Conservation (phyloP, 345 rosid genomes). For the Sonneratia caseolaris region DNA sequence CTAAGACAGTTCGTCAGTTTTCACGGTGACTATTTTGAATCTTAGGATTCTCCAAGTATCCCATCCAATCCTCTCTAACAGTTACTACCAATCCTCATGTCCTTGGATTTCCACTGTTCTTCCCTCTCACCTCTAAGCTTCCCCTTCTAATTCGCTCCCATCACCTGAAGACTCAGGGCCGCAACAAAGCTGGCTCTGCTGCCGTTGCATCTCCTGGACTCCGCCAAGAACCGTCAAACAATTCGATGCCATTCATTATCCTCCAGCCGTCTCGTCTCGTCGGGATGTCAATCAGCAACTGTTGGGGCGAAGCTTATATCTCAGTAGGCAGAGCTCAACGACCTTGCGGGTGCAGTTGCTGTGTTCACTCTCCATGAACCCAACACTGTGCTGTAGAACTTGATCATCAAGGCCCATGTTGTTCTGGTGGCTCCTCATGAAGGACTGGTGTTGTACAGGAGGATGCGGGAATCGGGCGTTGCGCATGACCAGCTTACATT, state of each 20-base stretch:
- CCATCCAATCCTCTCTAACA: background rate
- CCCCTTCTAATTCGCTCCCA: background rate
- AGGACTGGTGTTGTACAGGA: constrained; percentile 17
- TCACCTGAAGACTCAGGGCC: background rate
- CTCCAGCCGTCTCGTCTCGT: background rate
- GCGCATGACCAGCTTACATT: constrained; percentile 21
- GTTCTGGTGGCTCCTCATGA: constrained; percentile 1
- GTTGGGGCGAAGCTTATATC: background rate
- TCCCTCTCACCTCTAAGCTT: background rate
- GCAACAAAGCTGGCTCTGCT: background rate
- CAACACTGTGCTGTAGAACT: constrained; percentile 19
- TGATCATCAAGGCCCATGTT: constrained; percentile 8
- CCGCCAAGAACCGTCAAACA: background rate
- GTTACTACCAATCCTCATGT: background rate
- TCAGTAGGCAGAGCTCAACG: constrained; percentile 6
- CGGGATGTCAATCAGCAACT: background rate
- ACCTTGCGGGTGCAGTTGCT: constrained; percentile 10
- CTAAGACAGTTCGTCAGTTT: too few relatives aligned
- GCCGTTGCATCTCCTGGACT: background rate
- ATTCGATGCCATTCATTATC: background rate
- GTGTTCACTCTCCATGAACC: constrained; percentile 7
- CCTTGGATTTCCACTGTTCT: background rate
- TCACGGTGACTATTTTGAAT: background rate
- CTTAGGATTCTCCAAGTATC: background rate
- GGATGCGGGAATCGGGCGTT: constrained; percentile 19